These are phyloP conservation scores for Melastoma malabathricum DNA, from an alignment of 345 rosid genomes.

Conservation along the genomic window DNA sequence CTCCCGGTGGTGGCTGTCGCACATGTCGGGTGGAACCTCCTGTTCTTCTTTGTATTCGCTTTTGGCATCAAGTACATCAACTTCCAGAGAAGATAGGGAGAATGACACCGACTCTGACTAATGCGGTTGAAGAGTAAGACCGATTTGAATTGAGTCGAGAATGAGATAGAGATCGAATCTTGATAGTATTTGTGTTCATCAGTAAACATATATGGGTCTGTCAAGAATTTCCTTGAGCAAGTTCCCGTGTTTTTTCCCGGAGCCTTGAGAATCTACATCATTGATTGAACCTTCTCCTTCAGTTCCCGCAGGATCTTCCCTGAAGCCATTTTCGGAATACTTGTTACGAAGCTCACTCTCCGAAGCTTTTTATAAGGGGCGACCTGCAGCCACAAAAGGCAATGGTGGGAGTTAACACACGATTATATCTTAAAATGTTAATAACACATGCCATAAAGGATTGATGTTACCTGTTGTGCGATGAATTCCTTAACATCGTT, in stretches of 20 bases:
- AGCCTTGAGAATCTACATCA: no score
- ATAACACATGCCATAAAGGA: background rate
- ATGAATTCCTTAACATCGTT: slow-evolving; percentile 22
- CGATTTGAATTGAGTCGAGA: no score
- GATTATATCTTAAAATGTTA: background rate
- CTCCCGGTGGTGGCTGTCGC: slow-evolving; percentile 47
- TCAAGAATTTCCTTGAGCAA: no score
- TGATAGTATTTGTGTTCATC: no score
- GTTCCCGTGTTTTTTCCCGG: no score
- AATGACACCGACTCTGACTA: no score
- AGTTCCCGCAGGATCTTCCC: slow-evolving; percentile 29
- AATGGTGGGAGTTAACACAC: background rate
- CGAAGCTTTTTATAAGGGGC: slow-evolving; percentile 22
- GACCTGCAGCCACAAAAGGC: slow-evolving; percentile 11
- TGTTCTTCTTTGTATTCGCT: slow-evolving; percentile 17
- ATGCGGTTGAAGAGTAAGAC: no score
- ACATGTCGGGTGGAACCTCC: slow-evolving; percentile 21
- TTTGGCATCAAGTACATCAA: slow-evolving; percentile 16
- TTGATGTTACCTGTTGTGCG: slow-evolving; percentile 19
- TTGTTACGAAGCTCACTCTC: slow-evolving; percentile 13
- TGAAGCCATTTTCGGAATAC: slow-evolving; percentile 19
- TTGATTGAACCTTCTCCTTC: no score
- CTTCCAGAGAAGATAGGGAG: slow-evolving; percentile 17
- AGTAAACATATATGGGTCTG: no score
- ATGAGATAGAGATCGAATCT: no score